Base-by-base conservation (phyloP, 2,329 filamentous ascomycete species). In the Pyrenochaeta sp. region DNA sequence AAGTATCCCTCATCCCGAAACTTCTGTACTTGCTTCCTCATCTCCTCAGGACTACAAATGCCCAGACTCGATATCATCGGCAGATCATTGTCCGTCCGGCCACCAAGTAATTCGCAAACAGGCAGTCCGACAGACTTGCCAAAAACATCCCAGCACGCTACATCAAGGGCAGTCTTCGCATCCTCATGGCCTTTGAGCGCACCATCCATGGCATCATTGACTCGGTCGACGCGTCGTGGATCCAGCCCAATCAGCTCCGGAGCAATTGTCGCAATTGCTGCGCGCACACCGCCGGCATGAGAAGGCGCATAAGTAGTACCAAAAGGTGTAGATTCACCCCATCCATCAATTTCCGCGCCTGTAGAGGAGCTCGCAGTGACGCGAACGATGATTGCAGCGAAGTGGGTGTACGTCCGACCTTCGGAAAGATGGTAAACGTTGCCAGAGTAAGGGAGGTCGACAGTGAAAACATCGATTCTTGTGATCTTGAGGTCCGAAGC, bases 171-270 rank as follows among this genome's bases (percentile, higher is more conserved):
- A n/a, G 24, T 46, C 28, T 66, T 66, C 10, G 60, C 62, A 41
- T 51, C 30, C 26, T 59, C 37, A 17, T 58, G 52, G 15, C 60
- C 58, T 1, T 52, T 7, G 2, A 66, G 41, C 2, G 56, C 57
- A 6, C 40, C 29, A 35, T 63, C 53, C 61, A 65, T 65, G 24
- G 52, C 51, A 11, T 65, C 61, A 35, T 65, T 64, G 31, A 65
- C 58, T 13, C 61, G 57, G 31, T 65, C 63, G 2, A 64, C 52
- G 6, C 41, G 30, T 30, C 59, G 57, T 1, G 57, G 61, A 35
- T 64, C 60, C 0, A 64, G 51, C 6, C 59, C 59, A 30, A 67
- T 53, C 7, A 53, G 32, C 3, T 39, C 44, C 1, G 60, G 56
- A 7, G 61, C 62, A 8, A 64, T 59, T 23, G 55, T 48, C n/a